Conservation (phyloP, 192 early-diverging fungal species). For the Globomyces pollinis-pini region DNA sequence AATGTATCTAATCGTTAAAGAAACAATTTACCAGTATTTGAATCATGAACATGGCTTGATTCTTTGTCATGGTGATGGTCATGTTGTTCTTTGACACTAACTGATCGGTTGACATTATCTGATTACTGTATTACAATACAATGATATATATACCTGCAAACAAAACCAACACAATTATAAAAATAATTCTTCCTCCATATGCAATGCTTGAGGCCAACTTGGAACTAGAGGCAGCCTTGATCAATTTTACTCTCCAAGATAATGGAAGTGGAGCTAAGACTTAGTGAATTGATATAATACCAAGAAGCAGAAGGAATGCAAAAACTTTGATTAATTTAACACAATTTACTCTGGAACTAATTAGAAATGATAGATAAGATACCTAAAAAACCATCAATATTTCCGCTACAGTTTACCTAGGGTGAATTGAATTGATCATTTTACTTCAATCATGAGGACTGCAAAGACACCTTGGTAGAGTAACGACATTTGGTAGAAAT, state of each 20-base stretch:
- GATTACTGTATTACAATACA: no score
- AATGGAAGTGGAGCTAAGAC: slow-evolving; percentile 15
- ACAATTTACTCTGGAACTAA: neutral
- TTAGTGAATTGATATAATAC: neutral
- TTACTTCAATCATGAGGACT: slow-evolving; percentile 19
- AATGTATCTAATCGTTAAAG: slow-evolving; percentile 12
- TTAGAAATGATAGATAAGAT: neutral
- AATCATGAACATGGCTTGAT: neutral
- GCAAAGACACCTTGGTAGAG: slow-evolving; percentile 26
- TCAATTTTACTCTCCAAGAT: slow-evolving; percentile 8
- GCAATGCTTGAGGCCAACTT: slow-evolving; percentile 4
- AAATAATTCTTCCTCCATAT: slow-evolving; percentile 10
- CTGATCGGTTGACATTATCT: slow-evolving; percentile 4
- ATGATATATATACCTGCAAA: neutral
- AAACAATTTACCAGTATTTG: no score
- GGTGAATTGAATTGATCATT: neutral
- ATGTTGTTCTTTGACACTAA: slow-evolving; percentile 6
- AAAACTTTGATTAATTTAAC: slow-evolving; percentile 14
- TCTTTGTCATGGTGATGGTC: neutral
- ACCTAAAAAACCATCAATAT: no score
- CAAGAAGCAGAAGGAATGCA: slow-evolving; percentile 19
- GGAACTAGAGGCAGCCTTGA: slow-evolving; percentile 16
- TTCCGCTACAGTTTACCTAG: neutral
- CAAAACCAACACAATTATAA: slow-evolving; percentile 21
- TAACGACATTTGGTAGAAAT: slow-evolving; percentile 22